Evolutionary conservation across 2,329 filamentous ascomycete species (phyloP).

Genomic region (Ophiosphaerella korrae): DNA sequence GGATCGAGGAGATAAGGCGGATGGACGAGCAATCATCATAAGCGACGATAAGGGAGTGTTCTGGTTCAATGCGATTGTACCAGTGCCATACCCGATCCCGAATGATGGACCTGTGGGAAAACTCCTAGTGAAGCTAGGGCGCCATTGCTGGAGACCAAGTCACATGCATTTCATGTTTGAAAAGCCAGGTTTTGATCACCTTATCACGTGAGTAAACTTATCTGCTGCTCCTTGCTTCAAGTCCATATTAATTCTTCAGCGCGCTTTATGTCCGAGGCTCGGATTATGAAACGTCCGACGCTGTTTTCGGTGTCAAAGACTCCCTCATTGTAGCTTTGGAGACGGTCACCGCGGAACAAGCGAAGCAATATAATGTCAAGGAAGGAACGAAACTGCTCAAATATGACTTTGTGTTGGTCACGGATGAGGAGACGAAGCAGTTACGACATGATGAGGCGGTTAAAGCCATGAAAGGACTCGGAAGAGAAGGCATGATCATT

Average conservation of each 20-base stretch:
- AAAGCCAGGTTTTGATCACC: conserved; percentile 61
- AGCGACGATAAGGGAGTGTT: conserved; percentile 75
- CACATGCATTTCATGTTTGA: conserved; percentile 69
- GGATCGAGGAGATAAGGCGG: conserved; percentile 62
- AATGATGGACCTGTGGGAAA: conserved; percentile 73
- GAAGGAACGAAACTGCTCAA: conserved; percentile 67
- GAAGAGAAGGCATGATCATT: conserved; percentile 69
- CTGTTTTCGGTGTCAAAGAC: conserved; percentile 86
- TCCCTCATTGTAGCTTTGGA: conserved; percentile 60
- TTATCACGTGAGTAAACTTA: conserved; percentile 73
- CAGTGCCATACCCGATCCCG: conserved; percentile 84
- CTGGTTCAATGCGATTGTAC: conserved; percentile 84
- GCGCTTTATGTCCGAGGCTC: conserved; percentile 79
- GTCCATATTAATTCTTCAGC: conserved; percentile 46
- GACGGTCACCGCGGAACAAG: conserved; percentile 32
- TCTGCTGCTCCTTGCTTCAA: background rate
- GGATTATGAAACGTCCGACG: conserved; percentile 81
- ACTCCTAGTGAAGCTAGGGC: conserved; percentile 33
- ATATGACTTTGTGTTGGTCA: conserved; percentile 80
- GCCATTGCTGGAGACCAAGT: conserved; percentile 46
- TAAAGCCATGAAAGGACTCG: conserved; percentile 69
- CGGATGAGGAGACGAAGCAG: conserved; percentile 68
- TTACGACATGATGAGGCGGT: conserved; percentile 70
- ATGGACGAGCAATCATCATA: conserved; percentile 73
- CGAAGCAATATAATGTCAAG: conserved; percentile 59